A percentile compares a stretch with the other conserved stretches of the same genome.
Evolutionary conservation across 352 stramenopile genomes (phyloP).

Genomic region (Pythium phragmiticola): DNA sequence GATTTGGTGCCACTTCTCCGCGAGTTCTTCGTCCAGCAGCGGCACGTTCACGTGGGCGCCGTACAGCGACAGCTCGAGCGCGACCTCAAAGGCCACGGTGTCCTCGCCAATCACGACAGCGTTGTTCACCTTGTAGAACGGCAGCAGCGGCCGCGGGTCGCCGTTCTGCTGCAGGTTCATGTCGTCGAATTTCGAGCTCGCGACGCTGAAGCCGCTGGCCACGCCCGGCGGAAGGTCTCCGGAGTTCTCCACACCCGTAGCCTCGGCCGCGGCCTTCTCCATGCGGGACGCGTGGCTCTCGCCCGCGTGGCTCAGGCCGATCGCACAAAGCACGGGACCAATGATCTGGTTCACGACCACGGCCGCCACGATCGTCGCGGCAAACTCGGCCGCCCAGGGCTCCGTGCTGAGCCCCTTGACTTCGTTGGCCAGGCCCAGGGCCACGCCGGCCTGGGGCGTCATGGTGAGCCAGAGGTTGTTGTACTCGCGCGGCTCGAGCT

Average conservation of each 20-base stretch:
- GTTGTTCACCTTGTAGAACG: slow-evolving; percentile 37
- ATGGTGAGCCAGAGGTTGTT: slow-evolving; percentile 78
- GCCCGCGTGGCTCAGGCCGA: slow-evolving; percentile 49
- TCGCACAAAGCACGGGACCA: slow-evolving; percentile 56
- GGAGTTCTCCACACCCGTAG: neutral
- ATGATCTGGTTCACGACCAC: slow-evolving; percentile 78
- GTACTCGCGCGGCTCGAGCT: slow-evolving; percentile 57
- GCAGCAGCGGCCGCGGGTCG: slow-evolving; percentile 42
- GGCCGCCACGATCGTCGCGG: slow-evolving; percentile 61
- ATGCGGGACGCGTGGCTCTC: slow-evolving; percentile 32
- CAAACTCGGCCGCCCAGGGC: slow-evolving; percentile 55
- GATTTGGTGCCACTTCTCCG: slow-evolving; percentile 56
- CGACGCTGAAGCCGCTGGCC: slow-evolving; percentile 9
- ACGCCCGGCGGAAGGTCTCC: slow-evolving; percentile 1
- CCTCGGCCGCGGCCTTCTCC: slow-evolving; percentile 6
- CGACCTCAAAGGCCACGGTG: slow-evolving; percentile 60
- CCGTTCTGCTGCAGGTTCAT: slow-evolving; percentile 30
- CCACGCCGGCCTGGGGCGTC: slow-evolving; percentile 68
- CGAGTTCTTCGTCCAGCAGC: slow-evolving; percentile 54
- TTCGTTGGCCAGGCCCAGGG: slow-evolving; percentile 59
- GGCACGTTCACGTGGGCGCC: slow-evolving; percentile 64
- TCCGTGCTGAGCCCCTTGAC: slow-evolving; percentile 48
- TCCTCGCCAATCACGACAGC: slow-evolving; percentile 66
- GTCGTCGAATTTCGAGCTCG: slow-evolving; percentile 18
- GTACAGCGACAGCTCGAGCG: slow-evolving; percentile 60